Conservation (phyloP, 2,329 filamentous ascomycete species). For the Aspergillus felis region DNA sequence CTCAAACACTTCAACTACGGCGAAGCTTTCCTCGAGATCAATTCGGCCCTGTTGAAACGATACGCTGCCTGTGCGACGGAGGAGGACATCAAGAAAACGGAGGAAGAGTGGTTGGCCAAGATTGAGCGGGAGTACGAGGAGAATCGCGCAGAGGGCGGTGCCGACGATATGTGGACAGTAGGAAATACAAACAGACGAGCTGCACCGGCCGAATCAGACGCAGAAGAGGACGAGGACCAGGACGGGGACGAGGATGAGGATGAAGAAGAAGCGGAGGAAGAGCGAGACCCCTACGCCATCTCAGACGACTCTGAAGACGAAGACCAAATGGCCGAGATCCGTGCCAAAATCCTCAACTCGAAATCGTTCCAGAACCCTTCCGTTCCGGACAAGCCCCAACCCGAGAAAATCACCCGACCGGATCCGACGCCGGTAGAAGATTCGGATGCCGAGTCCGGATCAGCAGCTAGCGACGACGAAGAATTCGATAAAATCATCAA, state of each 20-base stretch:
- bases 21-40: constrained; percentile 84
- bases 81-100: constrained; percentile 74
- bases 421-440: constrained; percentile 51
- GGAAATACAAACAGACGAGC: constrained; percentile 76
- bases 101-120: constrained; percentile 83
- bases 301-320: constrained; percentile 79
- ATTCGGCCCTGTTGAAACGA: constrained; percentile 71
- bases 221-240: constrained; percentile 45
- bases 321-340: constrained; percentile 87
- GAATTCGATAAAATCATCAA: constrained; percentile 92
- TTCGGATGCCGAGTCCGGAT: constrained; percentile 67
- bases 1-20: constrained; percentile 86
- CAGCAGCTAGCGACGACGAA: constrained; percentile 62
- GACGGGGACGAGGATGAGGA: constrained; percentile 44
- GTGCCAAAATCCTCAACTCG: constrained; percentile 83
- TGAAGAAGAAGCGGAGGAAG: constrained; percentile 43
- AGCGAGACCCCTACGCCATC: constrained; percentile 67
- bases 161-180: constrained; percentile 78
- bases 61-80: constrained; percentile 84
- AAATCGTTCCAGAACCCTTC: constrained; percentile 72
- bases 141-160: constrained; percentile 58
- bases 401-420: constrained; percentile 60
- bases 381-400: constrained; percentile 50
- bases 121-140: constrained; percentile 86
- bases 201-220: constrained; percentile 50